Conservation (phyloP, 805 yeast species). For the Zygotorulaspora florentina region DNA sequence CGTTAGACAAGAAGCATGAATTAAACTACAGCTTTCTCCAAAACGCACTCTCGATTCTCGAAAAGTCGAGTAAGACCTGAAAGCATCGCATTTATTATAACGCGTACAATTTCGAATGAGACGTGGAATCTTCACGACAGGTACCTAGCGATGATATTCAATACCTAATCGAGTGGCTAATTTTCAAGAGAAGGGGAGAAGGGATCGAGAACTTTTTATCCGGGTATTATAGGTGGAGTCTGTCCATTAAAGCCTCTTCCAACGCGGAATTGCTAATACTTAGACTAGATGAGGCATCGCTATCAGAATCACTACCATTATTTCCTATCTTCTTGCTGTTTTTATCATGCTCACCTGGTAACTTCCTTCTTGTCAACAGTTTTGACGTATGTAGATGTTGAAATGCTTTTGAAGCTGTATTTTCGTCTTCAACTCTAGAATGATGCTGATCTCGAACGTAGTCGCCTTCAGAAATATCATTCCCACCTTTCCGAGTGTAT, state of each 20-base stretch:
- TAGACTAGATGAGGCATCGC: conserved; percentile 37
- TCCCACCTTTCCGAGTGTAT: neutral
- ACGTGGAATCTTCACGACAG: too few relatives aligned
- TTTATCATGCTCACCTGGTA: conserved; percentile 5
- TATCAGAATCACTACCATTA: conserved; percentile 15
- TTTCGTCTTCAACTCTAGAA: conserved; percentile 3
- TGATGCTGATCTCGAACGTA: neutral
- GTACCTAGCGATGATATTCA: too few relatives aligned
- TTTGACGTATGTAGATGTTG: conserved; percentile 28
- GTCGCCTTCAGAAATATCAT: neutral
- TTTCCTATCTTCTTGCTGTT: conserved; percentile 1
- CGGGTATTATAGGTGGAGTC: conserved; percentile 23
- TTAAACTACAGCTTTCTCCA: too few relatives aligned
- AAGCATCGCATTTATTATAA: too few relatives aligned
- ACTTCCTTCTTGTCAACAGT: conserved; percentile 17
- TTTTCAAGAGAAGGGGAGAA: too few relatives aligned
- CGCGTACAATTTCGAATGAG: too few relatives aligned
- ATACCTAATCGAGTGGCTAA: too few relatives aligned
- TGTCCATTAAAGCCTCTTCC: conserved; percentile 40
- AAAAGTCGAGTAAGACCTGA: too few relatives aligned
- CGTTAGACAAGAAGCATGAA: too few relatives aligned
- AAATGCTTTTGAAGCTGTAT: conserved; percentile 15
- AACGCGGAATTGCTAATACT: conserved; percentile 40
- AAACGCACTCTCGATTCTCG: too few relatives aligned
- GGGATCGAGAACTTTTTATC: too few relatives aligned